These are phyloP conservation scores for Didymella lethalis DNA, from an alignment of 2,329 filamentous ascomycete genomes.

Conservation along the genomic window DNA sequence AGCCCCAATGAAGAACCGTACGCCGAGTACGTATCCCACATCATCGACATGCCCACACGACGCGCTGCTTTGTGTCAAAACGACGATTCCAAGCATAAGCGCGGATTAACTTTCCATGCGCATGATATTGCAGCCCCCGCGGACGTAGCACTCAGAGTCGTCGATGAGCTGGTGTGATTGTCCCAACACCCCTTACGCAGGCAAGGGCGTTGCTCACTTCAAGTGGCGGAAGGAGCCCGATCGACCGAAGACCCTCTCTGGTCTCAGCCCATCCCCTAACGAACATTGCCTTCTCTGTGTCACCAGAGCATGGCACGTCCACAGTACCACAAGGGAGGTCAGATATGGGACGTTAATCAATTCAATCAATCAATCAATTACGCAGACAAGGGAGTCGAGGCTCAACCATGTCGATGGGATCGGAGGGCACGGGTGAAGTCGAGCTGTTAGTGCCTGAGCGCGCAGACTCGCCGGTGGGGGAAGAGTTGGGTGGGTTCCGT, in stretches of 20 bases:
- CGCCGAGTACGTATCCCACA: neutral
- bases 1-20: neutral
- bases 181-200: neutral
- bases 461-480: neutral
- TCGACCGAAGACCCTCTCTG: no score
- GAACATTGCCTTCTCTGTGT: no score
- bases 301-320: no score
- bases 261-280: no score
- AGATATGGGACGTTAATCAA: no score
- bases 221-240: no score
- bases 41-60: neutral
- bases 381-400: neutral
- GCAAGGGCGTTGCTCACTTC: neutral
- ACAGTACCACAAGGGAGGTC: no score
- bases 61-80: neutral
- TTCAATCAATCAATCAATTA: no score
- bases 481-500: neutral
- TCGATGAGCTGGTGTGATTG: neutral
- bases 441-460: neutral
- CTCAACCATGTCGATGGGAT: neutral
- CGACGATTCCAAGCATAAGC: neutral
- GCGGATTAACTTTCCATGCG: neutral
- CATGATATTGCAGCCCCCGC: neutral
- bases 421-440: neutral
- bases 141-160: neutral